Evolutionary conservation across 2,329 filamentous ascomycete genomes (phyloP).

Genomic region (Huntiella moniliformis): DNA sequence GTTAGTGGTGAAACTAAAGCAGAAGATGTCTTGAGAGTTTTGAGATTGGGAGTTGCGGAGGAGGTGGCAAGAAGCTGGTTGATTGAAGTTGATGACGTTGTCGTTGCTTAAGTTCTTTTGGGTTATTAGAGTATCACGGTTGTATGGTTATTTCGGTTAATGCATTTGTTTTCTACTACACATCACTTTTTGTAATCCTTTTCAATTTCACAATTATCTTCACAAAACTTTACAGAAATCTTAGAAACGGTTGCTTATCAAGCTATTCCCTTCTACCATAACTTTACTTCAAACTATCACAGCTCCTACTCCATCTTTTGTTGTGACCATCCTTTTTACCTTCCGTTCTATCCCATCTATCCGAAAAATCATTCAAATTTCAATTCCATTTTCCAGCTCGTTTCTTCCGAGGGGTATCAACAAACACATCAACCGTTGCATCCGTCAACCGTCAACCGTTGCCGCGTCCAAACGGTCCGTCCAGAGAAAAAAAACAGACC

Average conservation of each 20-base stretch:
- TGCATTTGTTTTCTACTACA: not conserved
- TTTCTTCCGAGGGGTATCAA: too few relatives aligned
- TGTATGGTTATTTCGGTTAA: slow-evolving; percentile 1
- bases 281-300: not conserved
- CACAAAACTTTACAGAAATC: too few relatives aligned
- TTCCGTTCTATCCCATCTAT: slow-evolving; percentile 2
- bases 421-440: too few relatives aligned
- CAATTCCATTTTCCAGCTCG: not conserved
- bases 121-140: not conserved
- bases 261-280: too few relatives aligned
- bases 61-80: slow-evolving; percentile 56
- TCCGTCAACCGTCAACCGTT: too few relatives aligned
- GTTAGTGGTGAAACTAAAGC: slow-evolving; percentile 47
- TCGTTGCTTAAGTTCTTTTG: slow-evolving; percentile 19
- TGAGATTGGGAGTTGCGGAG: slow-evolving; percentile 55
- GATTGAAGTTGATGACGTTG: slow-evolving; percentile 40
- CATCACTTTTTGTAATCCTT: not conserved
- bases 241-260: not conserved
- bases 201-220: not conserved
- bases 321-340: slow-evolving; percentile 1
- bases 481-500: too few relatives aligned
- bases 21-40: slow-evolving; percentile 49
- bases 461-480: too few relatives aligned
- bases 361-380: not conserved
- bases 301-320: slow-evolving; percentile 2